Conservation (phyloP, 306 rosid species). For the Fragaria vesca region DNA sequence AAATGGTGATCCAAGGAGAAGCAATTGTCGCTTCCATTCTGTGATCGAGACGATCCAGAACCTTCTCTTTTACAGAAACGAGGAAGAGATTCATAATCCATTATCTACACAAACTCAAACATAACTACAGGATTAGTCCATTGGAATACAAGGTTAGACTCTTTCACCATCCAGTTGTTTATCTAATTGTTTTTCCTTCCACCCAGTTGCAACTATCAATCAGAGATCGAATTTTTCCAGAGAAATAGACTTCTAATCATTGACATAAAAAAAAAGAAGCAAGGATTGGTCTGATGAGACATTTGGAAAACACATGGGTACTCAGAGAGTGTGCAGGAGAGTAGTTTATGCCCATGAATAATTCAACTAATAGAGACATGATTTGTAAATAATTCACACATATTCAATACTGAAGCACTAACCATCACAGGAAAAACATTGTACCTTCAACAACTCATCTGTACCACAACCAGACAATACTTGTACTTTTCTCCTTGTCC, state of each 20-base stretch:
- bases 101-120: constrained; percentile 59
- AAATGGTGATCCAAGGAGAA: constrained; percentile 80
- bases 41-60: constrained; percentile 68
- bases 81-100: constrained; percentile 83
- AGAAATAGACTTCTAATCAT: background rate
- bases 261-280: background rate
- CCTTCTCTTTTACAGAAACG: constrained; percentile 83
- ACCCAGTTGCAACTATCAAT: background rate
- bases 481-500: constrained; percentile 84
- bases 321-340: background rate
- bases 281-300: background rate
- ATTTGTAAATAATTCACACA: background rate
- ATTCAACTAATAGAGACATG: background rate
- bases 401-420: background rate
- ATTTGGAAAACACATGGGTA: background rate
- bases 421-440: background rate
- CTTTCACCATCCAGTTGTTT: background rate
- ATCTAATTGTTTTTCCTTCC: background rate
- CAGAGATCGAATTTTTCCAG: background rate
- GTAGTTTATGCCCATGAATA: background rate
- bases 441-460: constrained; percentile 89
- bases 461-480: constrained; percentile 80
- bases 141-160: constrained; percentile 5
- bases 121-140: constrained; percentile 28
- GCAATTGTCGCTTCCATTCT: constrained; percentile 52